Evolutionary conservation across 495 filamentous ascomycete genomes (phyloP), one percentile per base, ranked within the genome.

Genomic region (Penicillium verhagenii): DNA sequence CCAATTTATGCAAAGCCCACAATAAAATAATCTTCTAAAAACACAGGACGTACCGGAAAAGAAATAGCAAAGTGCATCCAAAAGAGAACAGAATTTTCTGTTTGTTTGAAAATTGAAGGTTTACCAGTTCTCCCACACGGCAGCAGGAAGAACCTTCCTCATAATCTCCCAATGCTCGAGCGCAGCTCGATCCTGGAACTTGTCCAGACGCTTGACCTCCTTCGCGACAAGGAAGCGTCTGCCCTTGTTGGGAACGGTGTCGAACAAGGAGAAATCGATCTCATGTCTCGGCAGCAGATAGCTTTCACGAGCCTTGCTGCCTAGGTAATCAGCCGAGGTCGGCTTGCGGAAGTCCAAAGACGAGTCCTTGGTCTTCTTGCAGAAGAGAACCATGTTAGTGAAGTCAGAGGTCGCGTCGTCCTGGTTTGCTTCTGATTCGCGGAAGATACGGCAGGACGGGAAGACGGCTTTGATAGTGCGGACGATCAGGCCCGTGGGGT

Each of bases 81-180:
- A 45, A n/a, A n/a, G n/a, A n/a, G 23, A 19, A 45, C 42, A 24
- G 23, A 33, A 26, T n/a, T 11, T 24, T 21, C 14, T 5, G 24
- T 26, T n/a, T 35, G 10, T 35, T 19, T 6, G 19, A 3, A 45
- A 13, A 19, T 14, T 5, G 10, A 21, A 10, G 23, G 2, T 39
- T 83, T 72, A 97, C 90, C 91, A 97, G 50, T 82, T 82, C 78
- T 95, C 87, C 94, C 94, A 98, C 5, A 97, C 85, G 19, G 68
- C 66, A 51, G 73, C 78, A 11, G 93, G 92, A 49, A 97, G 49
- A 6, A 96, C 92, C 6, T 73, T 85, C 66, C 94, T 81, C 88
- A 97, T 98, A 33, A 98, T 85, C 19, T 73, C 70, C 94, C 94
- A 98, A 73, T 98, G 94, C 37, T 86, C 86, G 28, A 88, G 56